These are phyloP conservation scores for Botrytis cinerea DNA, from an alignment of 2,329 filamentous ascomycete genomes.

Conservation along the genomic window DNA sequence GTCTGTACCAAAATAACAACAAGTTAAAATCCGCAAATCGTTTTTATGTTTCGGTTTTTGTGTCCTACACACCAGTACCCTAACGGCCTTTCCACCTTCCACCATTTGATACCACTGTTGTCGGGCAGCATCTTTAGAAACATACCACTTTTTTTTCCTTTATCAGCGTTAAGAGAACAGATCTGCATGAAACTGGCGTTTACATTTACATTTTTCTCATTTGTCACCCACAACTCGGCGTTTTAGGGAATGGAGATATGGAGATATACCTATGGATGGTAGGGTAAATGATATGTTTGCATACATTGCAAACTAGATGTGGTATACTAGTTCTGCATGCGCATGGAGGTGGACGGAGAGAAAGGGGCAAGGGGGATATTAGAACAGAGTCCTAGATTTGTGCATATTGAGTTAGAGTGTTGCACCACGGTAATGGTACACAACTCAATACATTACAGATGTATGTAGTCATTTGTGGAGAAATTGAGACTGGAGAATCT, in stretches of 20 bases:
- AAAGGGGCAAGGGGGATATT: background rate
- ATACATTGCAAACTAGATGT: slow-evolving; percentile 13
- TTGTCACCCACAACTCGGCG: slow-evolving; percentile 8
- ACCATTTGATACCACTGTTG: background rate
- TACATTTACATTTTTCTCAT: background rate
- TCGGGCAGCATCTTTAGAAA: slow-evolving; percentile 8
- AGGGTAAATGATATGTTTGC: slow-evolving; percentile 15
- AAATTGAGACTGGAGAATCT: background rate
- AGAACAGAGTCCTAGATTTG: background rate
- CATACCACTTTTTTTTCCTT: slow-evolving; percentile 7
- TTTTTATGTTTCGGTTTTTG: background rate
- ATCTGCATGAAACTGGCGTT: slow-evolving; percentile 18
- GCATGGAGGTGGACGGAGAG: background rate
- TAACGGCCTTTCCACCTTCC: background rate
- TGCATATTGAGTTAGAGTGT: background rate
- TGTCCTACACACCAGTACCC: background rate
- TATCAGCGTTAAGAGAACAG: slow-evolving; percentile 7
- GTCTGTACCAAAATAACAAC: background rate
- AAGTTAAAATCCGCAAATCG: background rate
- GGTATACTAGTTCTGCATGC: background rate
- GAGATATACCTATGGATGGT: slow-evolving; percentile 19
- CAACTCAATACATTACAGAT: background rate
- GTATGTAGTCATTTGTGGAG: background rate
- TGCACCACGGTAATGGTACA: background rate
- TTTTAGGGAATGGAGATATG: slow-evolving; percentile 5